These are phyloP conservation scores for Neofusicoccum cordaticola DNA, from an alignment of 2,329 filamentous ascomycete genomes.

Conservation along the genomic window DNA sequence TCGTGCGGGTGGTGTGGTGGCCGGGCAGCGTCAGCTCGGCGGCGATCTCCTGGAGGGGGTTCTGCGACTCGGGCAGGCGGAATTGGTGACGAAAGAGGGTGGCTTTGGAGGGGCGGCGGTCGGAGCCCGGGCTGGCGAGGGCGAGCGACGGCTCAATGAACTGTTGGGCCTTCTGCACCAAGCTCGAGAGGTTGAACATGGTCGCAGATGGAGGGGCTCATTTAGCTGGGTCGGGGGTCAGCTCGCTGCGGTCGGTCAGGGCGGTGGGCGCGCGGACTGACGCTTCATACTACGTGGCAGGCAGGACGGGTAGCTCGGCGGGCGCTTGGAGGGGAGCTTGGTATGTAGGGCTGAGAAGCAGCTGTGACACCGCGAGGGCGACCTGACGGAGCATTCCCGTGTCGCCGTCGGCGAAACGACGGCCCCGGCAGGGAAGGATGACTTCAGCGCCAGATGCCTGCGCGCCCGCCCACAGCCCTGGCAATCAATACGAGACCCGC, in stretches of 20 bases:
- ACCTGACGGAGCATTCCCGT: conserved; percentile 9
- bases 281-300: conserved; percentile 18
- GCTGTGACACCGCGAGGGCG: conserved; percentile 3
- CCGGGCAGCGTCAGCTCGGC: conserved; percentile 84
- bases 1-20: conserved; percentile 55
- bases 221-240: conserved; percentile 16
- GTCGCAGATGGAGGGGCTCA: conserved; percentile 19
- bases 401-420: background rate
- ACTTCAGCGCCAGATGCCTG: background rate
- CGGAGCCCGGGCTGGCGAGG: conserved; percentile 65
- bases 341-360: conserved; percentile 12
- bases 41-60: conserved; percentile 91
- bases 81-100: conserved; percentile 95
- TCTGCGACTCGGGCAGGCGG: conserved; percentile 87
- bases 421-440: background rate
- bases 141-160: conserved; percentile 87
- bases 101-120: conserved; percentile 83
- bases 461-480: background rate
- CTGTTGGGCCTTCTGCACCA: conserved; percentile 94
- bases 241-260: background rate
- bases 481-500: background rate
- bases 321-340: conserved; percentile 8
- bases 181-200: conserved; percentile 62
- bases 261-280: conserved; percentile 6
- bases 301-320: conserved; percentile 9